A percentile compares a stretch with the other conserved stretches of the same genome.
Evolutionary conservation across 495 filamentous ascomycete species (phyloP).

Genomic region (Penicillium manginii): DNA sequence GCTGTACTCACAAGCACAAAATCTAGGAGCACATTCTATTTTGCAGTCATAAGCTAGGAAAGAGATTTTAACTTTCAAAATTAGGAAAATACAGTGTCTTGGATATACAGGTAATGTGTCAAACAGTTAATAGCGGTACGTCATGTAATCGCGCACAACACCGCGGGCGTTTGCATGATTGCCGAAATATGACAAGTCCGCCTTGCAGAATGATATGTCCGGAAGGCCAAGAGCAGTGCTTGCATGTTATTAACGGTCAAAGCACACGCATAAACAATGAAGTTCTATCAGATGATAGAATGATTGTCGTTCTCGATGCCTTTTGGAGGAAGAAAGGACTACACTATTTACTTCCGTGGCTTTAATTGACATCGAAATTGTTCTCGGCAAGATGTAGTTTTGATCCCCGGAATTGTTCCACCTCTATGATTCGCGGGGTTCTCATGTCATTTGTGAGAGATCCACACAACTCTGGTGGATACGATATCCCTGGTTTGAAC

Average conservation of each 20-base stretch:
- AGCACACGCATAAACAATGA: not conserved
- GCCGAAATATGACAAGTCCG: slow-evolving; percentile 14
- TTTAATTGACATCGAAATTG: slow-evolving; percentile 11
- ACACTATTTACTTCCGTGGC: slow-evolving; percentile 8
- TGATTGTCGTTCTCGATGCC: slow-evolving; percentile 4
- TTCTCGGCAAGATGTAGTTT: slow-evolving; percentile 1
- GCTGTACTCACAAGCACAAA: not conserved
- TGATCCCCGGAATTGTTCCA: slow-evolving; percentile 2
- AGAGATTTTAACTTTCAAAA: not conserved
- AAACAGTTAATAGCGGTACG: not conserved
- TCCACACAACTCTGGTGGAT: slow-evolving; percentile 6
- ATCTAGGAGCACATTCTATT: not conserved
- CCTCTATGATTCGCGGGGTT: slow-evolving; percentile 11
- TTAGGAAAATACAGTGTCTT: not conserved
- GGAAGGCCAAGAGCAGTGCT: slow-evolving; percentile 10
- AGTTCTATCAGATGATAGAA: slow-evolving; percentile 7
- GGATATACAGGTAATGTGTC: not conserved
- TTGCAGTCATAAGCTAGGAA: no score
- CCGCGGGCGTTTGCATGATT: not conserved
- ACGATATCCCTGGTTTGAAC: slow-evolving; percentile 21
- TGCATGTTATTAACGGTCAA: slow-evolving; percentile 4
- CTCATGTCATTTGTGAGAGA: slow-evolving; percentile 4
- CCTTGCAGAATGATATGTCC: slow-evolving; percentile 12
- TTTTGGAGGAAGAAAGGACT: slow-evolving; percentile 6
- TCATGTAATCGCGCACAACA: not conserved